Evolutionary conservation across 768 basidiomycete genomes (phyloP), one percentile per base, ranked within the genome.

Genomic region (Cytidiella melzeri): DNA sequence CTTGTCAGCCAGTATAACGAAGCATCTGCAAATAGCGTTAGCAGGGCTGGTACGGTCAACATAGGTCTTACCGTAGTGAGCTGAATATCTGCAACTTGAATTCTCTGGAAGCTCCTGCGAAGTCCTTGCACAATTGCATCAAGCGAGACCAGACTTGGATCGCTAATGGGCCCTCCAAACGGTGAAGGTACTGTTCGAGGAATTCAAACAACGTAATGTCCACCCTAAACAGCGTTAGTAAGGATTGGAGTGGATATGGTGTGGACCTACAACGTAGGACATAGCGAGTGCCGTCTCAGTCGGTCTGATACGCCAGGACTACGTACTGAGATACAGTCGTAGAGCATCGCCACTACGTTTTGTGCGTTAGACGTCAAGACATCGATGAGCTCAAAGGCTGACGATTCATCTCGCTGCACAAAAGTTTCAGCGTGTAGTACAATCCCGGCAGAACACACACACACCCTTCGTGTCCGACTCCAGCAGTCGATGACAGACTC

Each of bases 131-230:
- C 38, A 97, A 70, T 43, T 83, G 79, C 54, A 90, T 70, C 59
- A 84, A 84, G 18, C 89, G 78, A 38, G 70, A 66, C 95, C 95
- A 98, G 18, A 97, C 87, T 68, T 98, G 96, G 10, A 93, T 74
- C 3, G 91, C 94, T 28, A 96, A 70, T 0, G 96, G 91, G 0
- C 92, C 91, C 64, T 98, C 96, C 37, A 98, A 66, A 9, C 84
- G 79, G 15, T 69, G 69, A 24, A 97, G 64, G 61, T 98, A 98
- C 47, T 81, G 81, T 61, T 97, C 92, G 41, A 98, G 70, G 63
- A 97, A 98, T 25, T 75, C 79, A 73, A 91, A 92, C n/a, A 92
- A 60, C 13, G 75, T 73, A 3, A 69, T 66, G 52, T 92, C 90
- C 30, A 79, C 76, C 51, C 92, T 94, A 4, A 2, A 46, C 18